A percentile compares a stretch with the other conserved stretches of the same genome.
These are phyloP conservation scores for Trifolium dubium DNA, from an alignment of 306 rosid species.

Conservation along the genomic window DNA sequence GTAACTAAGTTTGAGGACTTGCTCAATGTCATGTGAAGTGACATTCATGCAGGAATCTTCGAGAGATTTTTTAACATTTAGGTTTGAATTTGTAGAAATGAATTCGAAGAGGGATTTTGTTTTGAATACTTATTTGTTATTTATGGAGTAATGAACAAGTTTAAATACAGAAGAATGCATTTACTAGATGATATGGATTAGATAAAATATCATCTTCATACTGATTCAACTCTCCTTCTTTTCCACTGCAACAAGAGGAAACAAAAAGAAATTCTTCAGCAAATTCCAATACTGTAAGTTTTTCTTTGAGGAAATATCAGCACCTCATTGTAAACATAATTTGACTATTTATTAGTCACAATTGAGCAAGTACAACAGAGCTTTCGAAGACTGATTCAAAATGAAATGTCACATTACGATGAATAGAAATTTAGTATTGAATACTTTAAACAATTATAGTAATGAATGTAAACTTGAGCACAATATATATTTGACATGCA, in stretches of 20 bases:
- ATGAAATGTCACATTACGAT: no score
- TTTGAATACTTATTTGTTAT: no score
- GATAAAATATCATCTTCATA: conserved; percentile 80
- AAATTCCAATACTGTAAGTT: no score
- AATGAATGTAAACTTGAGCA: no score
- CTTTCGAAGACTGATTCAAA: no score
- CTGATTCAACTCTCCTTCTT: conserved; percentile 73
- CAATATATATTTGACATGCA: no score
- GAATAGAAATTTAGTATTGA: no score
- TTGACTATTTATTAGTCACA: no score
- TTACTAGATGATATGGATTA: conserved; percentile 92
- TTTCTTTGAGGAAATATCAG: no score
- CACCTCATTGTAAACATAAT: no score
- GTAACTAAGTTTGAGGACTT: conserved; percentile 67
- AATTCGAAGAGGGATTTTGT: conserved; percentile 54
- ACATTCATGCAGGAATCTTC: conserved; percentile 42
- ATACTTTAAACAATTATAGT: no score
- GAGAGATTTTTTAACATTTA: conserved; percentile 48
- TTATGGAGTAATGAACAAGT: background rate
- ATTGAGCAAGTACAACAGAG: no score
- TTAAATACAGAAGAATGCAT: conserved; percentile 12
- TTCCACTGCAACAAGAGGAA: conserved; percentile 68
- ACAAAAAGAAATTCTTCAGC: conserved; percentile 19
- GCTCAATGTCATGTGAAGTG: conserved; percentile 57
- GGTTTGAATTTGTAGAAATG: conserved; percentile 52